These are phyloP conservation scores for Phytophthora multivora DNA, from an alignment of 352 stramenopile genomes.

Conservation along the genomic window DNA sequence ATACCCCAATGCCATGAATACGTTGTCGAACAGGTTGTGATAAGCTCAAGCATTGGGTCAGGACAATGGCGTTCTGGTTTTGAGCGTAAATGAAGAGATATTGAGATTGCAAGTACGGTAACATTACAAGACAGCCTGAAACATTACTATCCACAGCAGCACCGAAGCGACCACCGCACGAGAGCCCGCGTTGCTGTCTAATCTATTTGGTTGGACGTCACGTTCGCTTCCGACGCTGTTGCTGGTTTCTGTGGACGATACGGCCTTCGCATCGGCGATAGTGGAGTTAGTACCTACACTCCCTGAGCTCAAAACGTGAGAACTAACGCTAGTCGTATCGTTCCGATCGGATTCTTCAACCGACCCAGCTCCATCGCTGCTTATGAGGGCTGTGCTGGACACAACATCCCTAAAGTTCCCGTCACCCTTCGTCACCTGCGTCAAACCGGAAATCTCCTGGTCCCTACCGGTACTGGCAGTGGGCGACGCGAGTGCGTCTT, in stretches of 20 bases:
- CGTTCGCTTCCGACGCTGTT: neutral
- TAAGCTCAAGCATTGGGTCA: too few species aligned
- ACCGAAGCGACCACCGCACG: neutral
- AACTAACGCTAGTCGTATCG: neutral
- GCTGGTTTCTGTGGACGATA: neutral
- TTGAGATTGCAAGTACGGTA: too few species aligned
- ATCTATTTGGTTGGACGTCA: neutral
- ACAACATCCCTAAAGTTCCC: neutral
- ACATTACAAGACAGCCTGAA: neutral
- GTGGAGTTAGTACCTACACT: neutral
- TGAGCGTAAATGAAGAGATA: too few species aligned
- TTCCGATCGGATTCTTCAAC: neutral
- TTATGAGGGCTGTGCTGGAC: neutral
- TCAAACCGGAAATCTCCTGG: neutral
- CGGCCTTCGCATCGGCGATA: too few species aligned
- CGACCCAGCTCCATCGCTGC: neutral
- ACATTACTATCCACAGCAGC: neutral
- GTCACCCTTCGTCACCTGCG: neutral
- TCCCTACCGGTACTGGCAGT: neutral
- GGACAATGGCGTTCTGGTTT: too few species aligned
- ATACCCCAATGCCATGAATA: constrained; percentile 32
- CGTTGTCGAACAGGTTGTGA: neutral
- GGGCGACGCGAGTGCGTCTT: neutral
- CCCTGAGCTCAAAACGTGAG: neutral
- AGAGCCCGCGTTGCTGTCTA: neutral